Conservation (phyloP, 768 basidiomycete genomes). For the Phylloporus sp. region DNA sequence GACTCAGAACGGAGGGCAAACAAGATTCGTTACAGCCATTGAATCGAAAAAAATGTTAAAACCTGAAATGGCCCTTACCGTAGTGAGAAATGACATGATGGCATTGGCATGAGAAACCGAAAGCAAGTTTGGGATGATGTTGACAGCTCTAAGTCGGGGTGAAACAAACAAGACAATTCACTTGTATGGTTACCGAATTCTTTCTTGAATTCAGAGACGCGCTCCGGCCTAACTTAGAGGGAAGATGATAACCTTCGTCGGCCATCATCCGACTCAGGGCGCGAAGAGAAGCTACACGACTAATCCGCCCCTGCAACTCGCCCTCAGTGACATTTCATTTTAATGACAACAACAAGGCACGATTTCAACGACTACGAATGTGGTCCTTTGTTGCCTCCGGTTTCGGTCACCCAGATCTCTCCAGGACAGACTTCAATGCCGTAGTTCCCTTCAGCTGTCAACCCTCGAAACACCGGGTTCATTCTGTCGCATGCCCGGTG, state of each 20-base stretch:
- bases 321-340: background rate
- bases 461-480: background rate
- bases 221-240: conserved; percentile 11
- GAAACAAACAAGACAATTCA: conserved; percentile 17
- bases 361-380: background rate
- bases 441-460: background rate
- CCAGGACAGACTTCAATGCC: background rate
- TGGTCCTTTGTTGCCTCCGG: background rate
- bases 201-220: conserved; percentile 13
- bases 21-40: conserved; percentile 16
- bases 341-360: background rate
- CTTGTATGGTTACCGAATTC: conserved; percentile 9
- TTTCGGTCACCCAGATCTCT: background rate
- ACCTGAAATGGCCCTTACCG: conserved; percentile 3
- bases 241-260: conserved; percentile 27
- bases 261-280: conserved; percentile 12
- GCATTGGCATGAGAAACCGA: conserved; percentile 17
- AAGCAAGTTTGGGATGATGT: background rate
- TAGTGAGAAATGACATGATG: background rate
- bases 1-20: conserved; percentile 13
- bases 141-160: conserved; percentile 12
- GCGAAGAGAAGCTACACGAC: conserved; percentile 13
- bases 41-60: conserved; percentile 3
- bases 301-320: background rate
- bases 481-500: background rate